Base-by-base conservation (phyloP, 2,329 filamentous ascomycete species). In the Kalaharituber pfeilii region DNA sequence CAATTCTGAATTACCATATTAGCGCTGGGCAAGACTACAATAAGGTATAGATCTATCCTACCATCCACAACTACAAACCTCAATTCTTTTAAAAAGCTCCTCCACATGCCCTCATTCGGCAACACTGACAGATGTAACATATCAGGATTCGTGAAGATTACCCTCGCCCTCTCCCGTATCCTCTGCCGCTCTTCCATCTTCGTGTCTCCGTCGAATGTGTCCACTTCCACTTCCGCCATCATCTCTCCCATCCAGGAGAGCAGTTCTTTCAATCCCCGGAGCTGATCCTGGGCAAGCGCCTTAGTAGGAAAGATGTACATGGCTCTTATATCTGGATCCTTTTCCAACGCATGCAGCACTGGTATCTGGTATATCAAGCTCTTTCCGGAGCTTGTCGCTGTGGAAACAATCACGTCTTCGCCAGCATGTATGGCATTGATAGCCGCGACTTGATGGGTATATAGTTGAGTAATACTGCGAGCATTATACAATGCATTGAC, bases 231-330 rank as follows among this genome's bases (percentile, higher is more conserved):
- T 42, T 84, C 74, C 64, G 87, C 80, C 22, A 96, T 69, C 0
- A 80, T 81, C 15, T 47, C 42, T 6, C 42, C 42, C 75, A 98
- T 84, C 63, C 83, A 94, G 0, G 76, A 71, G 57, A 96, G 71
- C 65, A 96, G 76, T 52, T 94, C 86, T 63, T 84, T 85, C 66
- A 98, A 72, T 61, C 87, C 94, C 61, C 87, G 77, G 62, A 82
- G 80, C 67, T 98, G 91, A 67, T 98, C 91, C 66, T 98, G 91
- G 0, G 91, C 89, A 15, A 98, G 71, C 1, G 91, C 91, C 69
- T 98, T 98, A 0, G 91, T 98, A 0, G 91, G 91, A 57, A 98
- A 98, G 30, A 98, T 94, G 66, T 95, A 96, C 81, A 98, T 86
- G 2, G 91, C 91, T 62, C 91, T 75, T 7, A 85, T 84, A 54